Evolutionary conservation across 2,329 filamentous ascomycete genomes (phyloP).

Genomic region (Sporothrix phasma): DNA sequence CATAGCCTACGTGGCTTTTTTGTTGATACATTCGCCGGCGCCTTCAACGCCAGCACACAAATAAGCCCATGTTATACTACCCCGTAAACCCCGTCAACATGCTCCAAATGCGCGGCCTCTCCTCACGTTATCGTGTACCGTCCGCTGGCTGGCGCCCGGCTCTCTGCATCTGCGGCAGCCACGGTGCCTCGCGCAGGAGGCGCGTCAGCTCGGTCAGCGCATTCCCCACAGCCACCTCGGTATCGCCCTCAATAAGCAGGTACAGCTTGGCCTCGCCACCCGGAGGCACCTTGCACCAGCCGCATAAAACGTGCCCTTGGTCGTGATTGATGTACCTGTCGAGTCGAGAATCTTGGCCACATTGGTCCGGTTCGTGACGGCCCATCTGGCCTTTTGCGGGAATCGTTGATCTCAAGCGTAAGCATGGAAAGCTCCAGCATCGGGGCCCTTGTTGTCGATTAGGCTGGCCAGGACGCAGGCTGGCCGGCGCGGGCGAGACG

Average conservation of each 20-base stretch:
- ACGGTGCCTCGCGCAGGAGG: conserved; percentile 83
- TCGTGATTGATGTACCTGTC: conserved; percentile 92
- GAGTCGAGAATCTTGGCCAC: conserved; percentile 95
- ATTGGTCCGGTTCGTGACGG: conserved; percentile 95
- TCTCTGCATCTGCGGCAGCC: conserved; percentile 79
- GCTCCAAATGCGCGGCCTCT: background rate
- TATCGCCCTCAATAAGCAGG: conserved; percentile 95
- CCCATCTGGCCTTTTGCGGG: conserved; percentile 96
- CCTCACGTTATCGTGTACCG: conserved; percentile 72
- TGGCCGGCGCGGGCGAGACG: conserved; percentile 83
- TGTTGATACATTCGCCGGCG: background rate
- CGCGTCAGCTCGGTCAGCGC: conserved; percentile 86
- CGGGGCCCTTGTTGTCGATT: conserved; percentile 98
- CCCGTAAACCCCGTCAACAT: no score
- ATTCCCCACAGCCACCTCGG: conserved; percentile 80
- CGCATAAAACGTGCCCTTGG: conserved; percentile 85
- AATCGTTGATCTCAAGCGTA: conserved; percentile 97
- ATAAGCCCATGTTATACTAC: background rate
- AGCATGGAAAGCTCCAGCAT: conserved; percentile 95
- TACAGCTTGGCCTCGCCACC: conserved; percentile 87
- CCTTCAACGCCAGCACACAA: background rate
- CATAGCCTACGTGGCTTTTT: background rate
- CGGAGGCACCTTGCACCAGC: conserved; percentile 63
- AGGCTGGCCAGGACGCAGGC: conserved; percentile 80
- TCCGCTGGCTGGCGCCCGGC: conserved; percentile 64